phyloP scores from a whole-genome alignment of 2,329 filamentous ascomycete genomes.

The Cercospora citrullina region DNA sequence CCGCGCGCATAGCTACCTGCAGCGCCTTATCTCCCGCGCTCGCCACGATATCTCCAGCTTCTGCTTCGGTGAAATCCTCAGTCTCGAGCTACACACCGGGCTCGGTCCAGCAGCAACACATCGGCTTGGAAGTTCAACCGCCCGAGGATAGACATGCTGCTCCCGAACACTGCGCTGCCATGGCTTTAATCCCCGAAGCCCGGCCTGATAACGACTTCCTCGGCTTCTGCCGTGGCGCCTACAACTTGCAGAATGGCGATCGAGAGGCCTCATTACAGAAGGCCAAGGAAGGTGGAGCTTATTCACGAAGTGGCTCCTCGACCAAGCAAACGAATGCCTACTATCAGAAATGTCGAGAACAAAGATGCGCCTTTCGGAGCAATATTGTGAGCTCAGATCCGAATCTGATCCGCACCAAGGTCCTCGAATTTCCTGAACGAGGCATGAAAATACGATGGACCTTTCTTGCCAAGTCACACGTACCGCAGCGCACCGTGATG shows the following conservation, averaged over 20 bases:
- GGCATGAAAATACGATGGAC: slow-evolving; percentile 49
- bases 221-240: slow-evolving; percentile 50
- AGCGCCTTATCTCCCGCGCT: neutral
- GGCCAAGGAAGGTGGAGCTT: slow-evolving; percentile 23
- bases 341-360: slow-evolving; percentile 42
- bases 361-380: slow-evolving; percentile 48
- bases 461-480: slow-evolving; percentile 51
- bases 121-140: neutral
- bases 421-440: slow-evolving; percentile 20
- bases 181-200: slow-evolving; percentile 25
- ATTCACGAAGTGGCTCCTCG: slow-evolving; percentile 7
- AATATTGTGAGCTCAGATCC: slow-evolving; percentile 37
- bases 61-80: neutral
- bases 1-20: neutral
- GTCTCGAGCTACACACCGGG: neutral
- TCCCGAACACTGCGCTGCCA: neutral
- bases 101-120: neutral
- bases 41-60: neutral
- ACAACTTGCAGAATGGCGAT: slow-evolving; percentile 41
- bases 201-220: slow-evolving; percentile 36
- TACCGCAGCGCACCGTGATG: slow-evolving; percentile 37
- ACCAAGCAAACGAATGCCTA: slow-evolving; percentile 26
- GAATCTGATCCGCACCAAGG: slow-evolving; percentile 31
- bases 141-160: slow-evolving; percentile 1
- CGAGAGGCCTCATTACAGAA: slow-evolving; percentile 34